phyloP scores from a whole-genome alignment of 2,329 filamentous ascomycete species.

The Thielaviopsis populi region DNA sequence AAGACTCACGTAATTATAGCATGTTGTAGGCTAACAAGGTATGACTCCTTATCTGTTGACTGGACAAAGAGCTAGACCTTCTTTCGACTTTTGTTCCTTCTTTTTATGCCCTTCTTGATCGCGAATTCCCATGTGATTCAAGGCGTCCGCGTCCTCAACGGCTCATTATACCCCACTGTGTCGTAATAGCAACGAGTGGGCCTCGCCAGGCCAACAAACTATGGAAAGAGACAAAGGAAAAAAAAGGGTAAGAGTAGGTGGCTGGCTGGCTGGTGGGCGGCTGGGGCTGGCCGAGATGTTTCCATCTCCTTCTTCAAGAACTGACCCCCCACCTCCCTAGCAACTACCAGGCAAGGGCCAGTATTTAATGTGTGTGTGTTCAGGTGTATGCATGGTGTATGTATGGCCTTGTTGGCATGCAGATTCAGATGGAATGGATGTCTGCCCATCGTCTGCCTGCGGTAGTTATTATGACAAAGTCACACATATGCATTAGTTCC shows the following conservation, averaged over 20 bases:
- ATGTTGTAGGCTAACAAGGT: neutral
- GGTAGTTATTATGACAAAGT: no score
- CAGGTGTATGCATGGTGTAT: neutral
- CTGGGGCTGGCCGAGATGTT: neutral
- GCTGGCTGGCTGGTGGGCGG: neutral
- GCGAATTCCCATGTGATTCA: neutral
- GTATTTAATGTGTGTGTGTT: neutral
- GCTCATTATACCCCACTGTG: neutral
- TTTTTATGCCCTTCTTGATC: neutral
- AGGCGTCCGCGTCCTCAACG: neutral
- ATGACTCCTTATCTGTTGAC: neutral
- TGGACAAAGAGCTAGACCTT: neutral
- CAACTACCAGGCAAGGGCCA: neutral
- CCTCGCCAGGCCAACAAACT: neutral
- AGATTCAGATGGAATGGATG: neutral
- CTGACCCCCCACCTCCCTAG: neutral
- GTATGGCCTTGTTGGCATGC: neutral
- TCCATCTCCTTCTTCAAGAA: neutral
- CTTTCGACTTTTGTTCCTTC: neutral
- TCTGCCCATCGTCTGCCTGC: neutral
- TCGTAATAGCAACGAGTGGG: neutral
- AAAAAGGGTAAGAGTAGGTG: neutral
- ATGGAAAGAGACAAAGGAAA: neutral
- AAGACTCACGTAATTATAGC: neutral
- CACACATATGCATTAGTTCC: no score